Percentiles rank a stretch among this genome's conserved stretches.
Evolutionary conservation across 1,284 basidiomycete genomes (phyloP).

Genomic region (Mrakiaceae sp.): DNA sequence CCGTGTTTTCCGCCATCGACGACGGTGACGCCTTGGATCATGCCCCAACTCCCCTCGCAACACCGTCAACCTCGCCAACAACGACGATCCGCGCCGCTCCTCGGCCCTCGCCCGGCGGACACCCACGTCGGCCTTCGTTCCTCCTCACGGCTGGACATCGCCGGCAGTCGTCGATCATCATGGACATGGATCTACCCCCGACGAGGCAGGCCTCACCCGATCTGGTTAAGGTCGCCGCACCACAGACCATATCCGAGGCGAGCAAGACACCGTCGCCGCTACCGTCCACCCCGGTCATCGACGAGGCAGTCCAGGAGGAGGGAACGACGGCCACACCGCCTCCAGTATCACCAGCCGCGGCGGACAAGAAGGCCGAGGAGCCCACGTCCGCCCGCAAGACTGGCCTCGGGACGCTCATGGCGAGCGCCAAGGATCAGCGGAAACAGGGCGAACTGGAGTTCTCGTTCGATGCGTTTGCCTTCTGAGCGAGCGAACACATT

Average conservation of each 20-base stretch:
- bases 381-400: constrained; percentile 54
- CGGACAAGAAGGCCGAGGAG: constrained; percentile 41
- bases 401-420: constrained; percentile 64
- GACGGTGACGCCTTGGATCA: too few relatives aligned
- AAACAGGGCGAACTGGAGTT: constrained; percentile 36
- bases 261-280: constrained; percentile 1
- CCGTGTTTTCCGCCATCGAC: constrained; percentile 7
- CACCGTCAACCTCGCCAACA: neutral
- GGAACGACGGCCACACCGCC: neutral
- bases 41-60: too few relatives aligned
- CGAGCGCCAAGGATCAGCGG: constrained; percentile 32
- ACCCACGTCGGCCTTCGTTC: constrained; percentile 44
- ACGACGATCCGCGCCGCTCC: neutral
- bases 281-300: neutral
- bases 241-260: constrained; percentile 12
- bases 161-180: constrained; percentile 58
- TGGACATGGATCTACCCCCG: constrained; percentile 72
- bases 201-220: constrained; percentile 46
- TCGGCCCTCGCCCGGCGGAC: constrained; percentile 30
- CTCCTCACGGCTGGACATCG: constrained; percentile 46
- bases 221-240: neutral
- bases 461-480: constrained; percentile 31
- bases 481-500: neutral
- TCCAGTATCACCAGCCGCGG: neutral
- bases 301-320: neutral